phyloP scores from a whole-genome alignment of 345 rosid genomes.

The Melaleuca alternifolia region DNA sequence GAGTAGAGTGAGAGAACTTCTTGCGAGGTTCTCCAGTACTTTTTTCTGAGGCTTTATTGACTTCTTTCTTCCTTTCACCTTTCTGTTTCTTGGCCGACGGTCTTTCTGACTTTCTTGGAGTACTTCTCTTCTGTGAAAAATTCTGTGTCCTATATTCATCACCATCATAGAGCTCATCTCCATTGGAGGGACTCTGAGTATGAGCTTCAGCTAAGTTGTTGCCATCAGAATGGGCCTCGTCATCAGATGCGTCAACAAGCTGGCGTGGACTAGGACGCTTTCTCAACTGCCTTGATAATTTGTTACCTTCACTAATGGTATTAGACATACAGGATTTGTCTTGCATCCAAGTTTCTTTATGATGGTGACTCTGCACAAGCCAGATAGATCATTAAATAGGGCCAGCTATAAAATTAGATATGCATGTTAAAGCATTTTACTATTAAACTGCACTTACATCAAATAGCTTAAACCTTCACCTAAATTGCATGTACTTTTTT shows the following conservation, averaged over 20 bases:
- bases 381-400: neutral
- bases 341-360: neutral
- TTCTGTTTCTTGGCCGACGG: slow-evolving; percentile 16
- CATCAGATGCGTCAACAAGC: slow-evolving; percentile 25
- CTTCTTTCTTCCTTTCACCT: slow-evolving; percentile 24
- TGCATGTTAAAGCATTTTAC: neutral
- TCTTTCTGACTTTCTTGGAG: slow-evolving; percentile 25
- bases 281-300: slow-evolving; percentile 19
- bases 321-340: slow-evolving; percentile 5
- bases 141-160: slow-evolving; percentile 15
- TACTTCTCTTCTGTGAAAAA: slow-evolving; percentile 13
- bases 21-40: slow-evolving; percentile 26
- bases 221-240: slow-evolving; percentile 17
- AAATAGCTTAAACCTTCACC: neutral
- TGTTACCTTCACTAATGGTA: slow-evolving; percentile 7
- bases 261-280: slow-evolving; percentile 11
- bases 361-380: neutral
- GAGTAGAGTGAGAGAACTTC: slow-evolving; percentile 73
- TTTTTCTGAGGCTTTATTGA: slow-evolving; percentile 20
- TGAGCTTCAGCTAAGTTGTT: slow-evolving; percentile 13
- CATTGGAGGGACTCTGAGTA: neutral
- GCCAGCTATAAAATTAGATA: neutral
- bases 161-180: slow-evolving; percentile 7
- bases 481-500: neutral
- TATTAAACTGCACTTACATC: neutral